These are phyloP conservation scores for Peronospora destructor DNA, from an alignment of 352 stramenopile species.

Conservation along the genomic window DNA sequence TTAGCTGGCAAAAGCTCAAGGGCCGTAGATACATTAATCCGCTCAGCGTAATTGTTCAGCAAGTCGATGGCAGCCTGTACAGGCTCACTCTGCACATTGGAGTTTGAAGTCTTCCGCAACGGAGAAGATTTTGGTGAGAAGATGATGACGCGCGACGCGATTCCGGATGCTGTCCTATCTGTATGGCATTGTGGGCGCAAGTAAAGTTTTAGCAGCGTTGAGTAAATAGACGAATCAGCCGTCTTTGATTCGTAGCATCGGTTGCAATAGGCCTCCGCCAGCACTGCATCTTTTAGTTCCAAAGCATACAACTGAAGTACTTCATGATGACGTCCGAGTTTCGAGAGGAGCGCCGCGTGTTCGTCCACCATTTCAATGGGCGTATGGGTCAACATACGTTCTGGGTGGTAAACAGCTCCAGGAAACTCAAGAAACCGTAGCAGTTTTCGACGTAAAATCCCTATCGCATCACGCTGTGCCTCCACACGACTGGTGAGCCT, in stretches of 20 bases:
- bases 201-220: slow-evolving; percentile 66
- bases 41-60: slow-evolving; percentile 77
- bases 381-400: slow-evolving; percentile 73
- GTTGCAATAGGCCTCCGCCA: slow-evolving; percentile 79
- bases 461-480: slow-evolving; percentile 48
- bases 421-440: slow-evolving; percentile 59
- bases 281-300: slow-evolving; percentile 59
- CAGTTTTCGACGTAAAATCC: slow-evolving; percentile 53
- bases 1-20: slow-evolving; percentile 65
- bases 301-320: slow-evolving; percentile 75
- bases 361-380: slow-evolving; percentile 76
- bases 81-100: slow-evolving; percentile 40
- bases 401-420: slow-evolving; percentile 53
- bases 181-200: slow-evolving; percentile 36
- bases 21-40: slow-evolving; percentile 72
- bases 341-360: slow-evolving; percentile 61
- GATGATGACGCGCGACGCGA: slow-evolving; percentile 4
- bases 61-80: slow-evolving; percentile 64
- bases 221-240: slow-evolving; percentile 77
- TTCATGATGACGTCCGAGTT: slow-evolving; percentile 70
- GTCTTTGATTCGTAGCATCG: slow-evolving; percentile 69
- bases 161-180: slow-evolving; percentile 13
- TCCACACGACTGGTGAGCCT: slow-evolving; percentile 51
- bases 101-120: slow-evolving; percentile 13
- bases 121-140: slow-evolving; percentile 25